Evolutionary conservation across 202 grass and related monocot species (phyloP).

Genomic region (Hordeum pubiflorum): DNA sequence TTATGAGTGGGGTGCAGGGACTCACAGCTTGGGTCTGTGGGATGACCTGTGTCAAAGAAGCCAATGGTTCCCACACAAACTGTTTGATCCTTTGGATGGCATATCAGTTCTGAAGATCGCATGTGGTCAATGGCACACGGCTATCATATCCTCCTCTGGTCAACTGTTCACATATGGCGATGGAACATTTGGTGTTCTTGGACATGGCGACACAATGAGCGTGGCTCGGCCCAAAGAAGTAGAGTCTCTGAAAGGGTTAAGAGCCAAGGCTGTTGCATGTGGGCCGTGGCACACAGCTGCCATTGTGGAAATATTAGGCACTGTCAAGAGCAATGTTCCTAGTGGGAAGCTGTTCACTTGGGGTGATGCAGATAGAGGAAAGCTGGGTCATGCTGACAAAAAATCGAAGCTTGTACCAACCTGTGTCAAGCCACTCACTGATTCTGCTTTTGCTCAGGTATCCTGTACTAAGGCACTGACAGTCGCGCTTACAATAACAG

Average conservation of each 20-base stretch:
- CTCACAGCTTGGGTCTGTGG: conserved; percentile 35
- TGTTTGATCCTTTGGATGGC: conserved; percentile 61
- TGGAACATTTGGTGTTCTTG: conserved; percentile 91
- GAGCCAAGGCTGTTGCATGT: conserved; percentile 71
- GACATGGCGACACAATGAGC: conserved; percentile 61
- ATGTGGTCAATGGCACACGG: conserved; percentile 90
- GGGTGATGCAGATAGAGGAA: conserved; percentile 77
- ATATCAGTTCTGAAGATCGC: conserved; percentile 65
- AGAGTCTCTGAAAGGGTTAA: conserved; percentile 67
- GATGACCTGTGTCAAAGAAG: conserved; percentile 36
- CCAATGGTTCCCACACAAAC: conserved; percentile 75
- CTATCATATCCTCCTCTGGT: conserved; percentile 69
- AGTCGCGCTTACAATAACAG: conserved; percentile 60
- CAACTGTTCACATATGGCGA: conserved; percentile 82
- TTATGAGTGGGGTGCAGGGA: conserved; percentile 74
- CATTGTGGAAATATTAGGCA: conserved; percentile 70
- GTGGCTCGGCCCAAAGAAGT: conserved; percentile 72
- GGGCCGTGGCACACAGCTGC: conserved; percentile 93
- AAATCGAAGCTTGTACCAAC: conserved; percentile 59
- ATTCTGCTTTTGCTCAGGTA: conserved; percentile 87
- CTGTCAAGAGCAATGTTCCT: conserved; percentile 63
- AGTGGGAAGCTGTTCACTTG: conserved; percentile 88
- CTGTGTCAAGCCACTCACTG: conserved; percentile 58
- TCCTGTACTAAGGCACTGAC: conserved; percentile 71
- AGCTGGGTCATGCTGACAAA: conserved; percentile 68